A percentile compares a stretch with the other conserved stretches of the same genome.
phyloP scores from a whole-genome alignment of 495 filamentous ascomycete genomes.

The Usnea hakonensis region DNA sequence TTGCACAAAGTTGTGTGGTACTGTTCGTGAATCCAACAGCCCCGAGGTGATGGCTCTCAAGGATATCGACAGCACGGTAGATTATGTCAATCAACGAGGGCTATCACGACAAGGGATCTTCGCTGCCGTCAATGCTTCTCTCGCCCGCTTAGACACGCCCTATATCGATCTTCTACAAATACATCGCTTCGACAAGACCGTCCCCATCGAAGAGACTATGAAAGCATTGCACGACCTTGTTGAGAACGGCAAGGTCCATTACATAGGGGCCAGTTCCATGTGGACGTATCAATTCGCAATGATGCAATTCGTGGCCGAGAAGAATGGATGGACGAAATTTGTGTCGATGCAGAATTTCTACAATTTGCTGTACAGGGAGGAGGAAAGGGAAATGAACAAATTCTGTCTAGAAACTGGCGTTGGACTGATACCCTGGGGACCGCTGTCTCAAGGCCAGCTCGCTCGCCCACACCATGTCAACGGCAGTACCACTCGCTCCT shows the following conservation, averaged over 20 bases:
- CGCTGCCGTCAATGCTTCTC: conserved; percentile 58
- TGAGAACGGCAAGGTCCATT: conserved; percentile 54
- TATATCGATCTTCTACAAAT: conserved; percentile 74
- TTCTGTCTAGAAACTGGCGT: conserved; percentile 47
- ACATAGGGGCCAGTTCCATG: conserved; percentile 64
- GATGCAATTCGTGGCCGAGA: conserved; percentile 56
- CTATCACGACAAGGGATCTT: conserved; percentile 61
- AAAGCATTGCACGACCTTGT: conserved; percentile 62
- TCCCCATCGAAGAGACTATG: conserved; percentile 64
- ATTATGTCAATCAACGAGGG: conserved; percentile 39
- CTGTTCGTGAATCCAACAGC: conserved; percentile 31
- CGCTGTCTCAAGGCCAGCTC: conserved; percentile 45
- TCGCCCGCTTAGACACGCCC: conserved; percentile 53
- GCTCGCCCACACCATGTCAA: conserved; percentile 32
- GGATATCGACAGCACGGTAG: conserved; percentile 31
- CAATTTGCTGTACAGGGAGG: conserved; percentile 66
- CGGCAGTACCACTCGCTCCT: conserved; percentile 17
- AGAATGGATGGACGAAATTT: conserved; percentile 65
- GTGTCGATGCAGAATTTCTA: conserved; percentile 70
- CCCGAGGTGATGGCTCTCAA: conserved; percentile 26
- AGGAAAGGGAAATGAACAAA: conserved; percentile 63
- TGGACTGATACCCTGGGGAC: conserved; percentile 59
- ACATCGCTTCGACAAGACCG: conserved; percentile 55
- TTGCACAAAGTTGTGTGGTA: conserved; percentile 38
- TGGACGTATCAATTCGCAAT: conserved; percentile 57